Base-by-base conservation (phyloP, 2,329 filamentous ascomycete genomes). In the Penicillium hesseltinei region DNA sequence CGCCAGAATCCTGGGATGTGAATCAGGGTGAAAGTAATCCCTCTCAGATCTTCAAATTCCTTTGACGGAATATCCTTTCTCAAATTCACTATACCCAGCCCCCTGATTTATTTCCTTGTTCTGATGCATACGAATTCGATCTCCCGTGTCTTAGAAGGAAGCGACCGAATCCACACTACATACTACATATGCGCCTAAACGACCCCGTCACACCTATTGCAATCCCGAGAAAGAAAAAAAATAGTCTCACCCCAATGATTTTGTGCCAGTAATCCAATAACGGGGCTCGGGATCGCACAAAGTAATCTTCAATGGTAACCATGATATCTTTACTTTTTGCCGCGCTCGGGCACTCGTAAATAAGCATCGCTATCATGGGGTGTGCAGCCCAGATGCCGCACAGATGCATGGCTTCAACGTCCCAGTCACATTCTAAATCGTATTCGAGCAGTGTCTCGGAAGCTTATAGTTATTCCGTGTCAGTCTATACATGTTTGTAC, bases 131-230 rank as follows among this genome's bases (percentile, higher is more conserved):
- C 19, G 13, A 23, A 35, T 43, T 15, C 27, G 27, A 35, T 35
- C 19, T 47, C 51, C 45, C 51, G 35, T 54, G 45, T 54, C 25
- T 47, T 19, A 38, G 31, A 36, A 46, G 27, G n/a, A 31, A 46
- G 9, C n/a, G n/a, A 47, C n/a, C 25, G 23, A 38, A 38, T n/a
- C n/a, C 35, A 19, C 23, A 15, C 10, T 23, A 7, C 31, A 19
- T 23, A 8, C 31, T 23, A 8, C 31, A 19, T 17, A 52, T 52
- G 51, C n/a, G 44, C 43, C 42, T 40, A 33, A 53, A 53, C 17
- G n/a, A 47, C 25, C n/a, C 31, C n/a, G 13, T 21, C 43, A 42
- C 51, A 35, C 40, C 17, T 39, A 23, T 4, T 23, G 5, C 13
- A 17, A 29, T 31, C 15, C 23, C 17, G n/a, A 25, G 2, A 15